A percentile compares a stretch with the other conserved stretches of the same genome.
Conservation (phyloP, 2,329 filamentous ascomycete species). For the Penicillium sp. region DNA sequence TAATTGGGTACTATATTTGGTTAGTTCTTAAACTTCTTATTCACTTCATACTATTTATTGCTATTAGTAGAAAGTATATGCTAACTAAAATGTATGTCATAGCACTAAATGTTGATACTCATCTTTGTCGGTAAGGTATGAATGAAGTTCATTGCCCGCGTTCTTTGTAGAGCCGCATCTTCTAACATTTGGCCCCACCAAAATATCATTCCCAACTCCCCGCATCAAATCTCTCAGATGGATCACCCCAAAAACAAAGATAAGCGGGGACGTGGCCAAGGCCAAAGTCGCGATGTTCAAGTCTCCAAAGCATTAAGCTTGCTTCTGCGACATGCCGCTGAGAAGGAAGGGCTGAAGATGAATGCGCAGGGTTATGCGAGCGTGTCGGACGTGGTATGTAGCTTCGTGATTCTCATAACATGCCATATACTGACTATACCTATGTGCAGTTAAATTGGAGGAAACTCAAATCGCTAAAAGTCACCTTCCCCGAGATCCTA, state of each 20-base stretch:
- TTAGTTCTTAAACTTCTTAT: too few relatives aligned
- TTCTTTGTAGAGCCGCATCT: neutral
- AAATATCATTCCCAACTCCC: neutral
- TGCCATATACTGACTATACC: neutral
- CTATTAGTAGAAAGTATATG: too few relatives aligned
- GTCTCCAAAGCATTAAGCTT: slow-evolving; percentile 43
- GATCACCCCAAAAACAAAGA: neutral
- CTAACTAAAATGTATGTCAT: too few relatives aligned
- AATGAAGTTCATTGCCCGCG: too few relatives aligned
- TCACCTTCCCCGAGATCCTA: slow-evolving; percentile 72
- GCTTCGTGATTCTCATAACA: neutral
- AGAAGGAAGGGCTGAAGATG: slow-evolving; percentile 58
- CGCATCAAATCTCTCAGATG: neutral
- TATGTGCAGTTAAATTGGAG: slow-evolving; percentile 53
- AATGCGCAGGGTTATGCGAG: slow-evolving; percentile 60
- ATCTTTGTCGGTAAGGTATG: too few relatives aligned
- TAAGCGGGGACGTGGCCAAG: slow-evolving; percentile 9
- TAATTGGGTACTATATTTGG: too few relatives aligned
- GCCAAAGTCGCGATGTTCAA: slow-evolving; percentile 33
- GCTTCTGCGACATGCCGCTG: slow-evolving; percentile 61
- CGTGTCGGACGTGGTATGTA: slow-evolving; percentile 56
- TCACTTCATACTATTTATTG: too few relatives aligned
- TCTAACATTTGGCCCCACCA: slow-evolving; percentile 1
- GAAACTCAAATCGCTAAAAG: slow-evolving; percentile 64
- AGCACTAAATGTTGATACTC: too few relatives aligned